Conservation (phyloP, 257 asterid genomes). For the Ligustrum vulgare region DNA sequence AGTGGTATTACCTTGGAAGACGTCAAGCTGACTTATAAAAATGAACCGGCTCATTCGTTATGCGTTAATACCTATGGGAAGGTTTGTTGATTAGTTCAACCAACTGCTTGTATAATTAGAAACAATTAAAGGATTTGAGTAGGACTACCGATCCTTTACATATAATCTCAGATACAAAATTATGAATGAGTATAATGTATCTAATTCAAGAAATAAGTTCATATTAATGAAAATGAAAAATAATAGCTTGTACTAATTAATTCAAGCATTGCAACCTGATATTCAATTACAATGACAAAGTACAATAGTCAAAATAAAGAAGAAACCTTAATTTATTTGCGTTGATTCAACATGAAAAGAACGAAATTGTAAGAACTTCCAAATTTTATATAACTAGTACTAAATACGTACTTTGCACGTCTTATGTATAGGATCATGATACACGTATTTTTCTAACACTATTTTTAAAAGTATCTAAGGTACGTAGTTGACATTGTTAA, state of each 20-base stretch:
- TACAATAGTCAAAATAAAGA: no score
- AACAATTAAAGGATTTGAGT: background rate
- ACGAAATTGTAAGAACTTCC: no score
- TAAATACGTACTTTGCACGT: no score
- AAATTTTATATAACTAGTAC: no score
- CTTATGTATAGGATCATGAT: no score
- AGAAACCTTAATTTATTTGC: no score
- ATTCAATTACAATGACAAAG: no score
- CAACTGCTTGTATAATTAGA: conserved; percentile 23
- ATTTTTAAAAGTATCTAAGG: no score
- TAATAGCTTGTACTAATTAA: background rate
- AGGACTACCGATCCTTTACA: background rate
- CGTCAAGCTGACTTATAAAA: conserved; percentile 30
- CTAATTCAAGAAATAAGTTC: background rate
- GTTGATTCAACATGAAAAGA: no score
- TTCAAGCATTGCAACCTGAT: background rate
- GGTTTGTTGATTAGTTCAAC: conserved; percentile 25
- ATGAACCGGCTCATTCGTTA: conserved; percentile 32
- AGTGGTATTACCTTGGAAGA: conserved; percentile 34
- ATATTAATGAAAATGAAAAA: background rate
- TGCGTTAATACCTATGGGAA: conserved; percentile 36
- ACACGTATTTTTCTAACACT: no score
- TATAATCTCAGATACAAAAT: background rate
- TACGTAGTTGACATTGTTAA: no score
- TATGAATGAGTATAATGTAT: background rate